Conservation (phyloP, 2,329 filamentous ascomycete genomes). For the Fusarium fracticaudum region DNA sequence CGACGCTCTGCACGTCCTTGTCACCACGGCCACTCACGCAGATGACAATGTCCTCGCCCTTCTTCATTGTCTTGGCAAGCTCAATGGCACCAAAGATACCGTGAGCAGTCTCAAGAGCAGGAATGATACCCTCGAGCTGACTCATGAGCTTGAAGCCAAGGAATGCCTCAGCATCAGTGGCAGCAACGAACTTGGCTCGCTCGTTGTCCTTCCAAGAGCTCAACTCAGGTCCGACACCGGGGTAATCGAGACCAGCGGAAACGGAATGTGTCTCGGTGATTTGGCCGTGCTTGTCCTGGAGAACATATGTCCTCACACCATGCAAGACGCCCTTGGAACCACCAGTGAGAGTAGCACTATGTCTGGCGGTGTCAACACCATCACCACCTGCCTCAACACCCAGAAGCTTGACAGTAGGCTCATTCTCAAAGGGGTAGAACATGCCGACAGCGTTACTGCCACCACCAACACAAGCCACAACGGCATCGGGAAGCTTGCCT, state of each 20-base stretch:
- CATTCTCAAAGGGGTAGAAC: slow-evolving; percentile 95
- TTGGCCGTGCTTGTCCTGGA: slow-evolving; percentile 93
- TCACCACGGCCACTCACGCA: slow-evolving; percentile 93
- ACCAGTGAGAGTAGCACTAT: slow-evolving; percentile 87
- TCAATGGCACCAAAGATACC: slow-evolving; percentile 90
- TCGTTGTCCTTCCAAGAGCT: slow-evolving; percentile 90
- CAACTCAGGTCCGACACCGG: slow-evolving; percentile 93
- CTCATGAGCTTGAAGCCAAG: slow-evolving; percentile 85
- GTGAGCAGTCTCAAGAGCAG: slow-evolving; percentile 92
- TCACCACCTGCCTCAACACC: slow-evolving; percentile 97
- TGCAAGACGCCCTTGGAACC: slow-evolving; percentile 94
- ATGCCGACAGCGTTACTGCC: slow-evolving; percentile 96
- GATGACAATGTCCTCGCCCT: slow-evolving; percentile 90
- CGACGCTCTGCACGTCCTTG: slow-evolving; percentile 98
- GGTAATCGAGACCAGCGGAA: slow-evolving; percentile 96
- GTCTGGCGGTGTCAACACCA: slow-evolving; percentile 83
- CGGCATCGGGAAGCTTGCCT: slow-evolving; percentile 92
- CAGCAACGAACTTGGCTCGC: slow-evolving; percentile 87
- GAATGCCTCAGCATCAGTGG: slow-evolving; percentile 92
- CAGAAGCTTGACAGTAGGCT: slow-evolving; percentile 84
- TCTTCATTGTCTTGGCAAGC: slow-evolving; percentile 90
- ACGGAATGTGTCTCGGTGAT: slow-evolving; percentile 96
- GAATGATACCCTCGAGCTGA: slow-evolving; percentile 95
- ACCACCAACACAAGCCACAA: slow-evolving; percentile 95
- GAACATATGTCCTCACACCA: slow-evolving; percentile 93